These are phyloP conservation scores for Chalciporus pseudorubinellus DNA, from an alignment of 768 basidiomycete genomes.

Conservation along the genomic window DNA sequence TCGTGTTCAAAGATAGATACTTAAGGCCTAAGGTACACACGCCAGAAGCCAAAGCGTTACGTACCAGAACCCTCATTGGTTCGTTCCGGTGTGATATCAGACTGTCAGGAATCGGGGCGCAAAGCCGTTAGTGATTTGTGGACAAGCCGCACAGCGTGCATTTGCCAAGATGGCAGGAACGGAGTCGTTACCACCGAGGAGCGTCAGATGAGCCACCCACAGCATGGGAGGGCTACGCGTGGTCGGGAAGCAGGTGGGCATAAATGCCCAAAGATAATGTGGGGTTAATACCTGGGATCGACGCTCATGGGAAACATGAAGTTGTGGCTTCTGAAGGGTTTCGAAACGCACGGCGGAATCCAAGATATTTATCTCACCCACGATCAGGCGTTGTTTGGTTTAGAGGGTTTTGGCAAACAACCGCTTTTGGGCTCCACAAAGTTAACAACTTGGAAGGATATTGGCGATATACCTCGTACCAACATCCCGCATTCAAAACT, in stretches of 20 bases:
- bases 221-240: background rate
- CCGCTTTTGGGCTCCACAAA: background rate
- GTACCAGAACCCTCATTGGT: background rate
- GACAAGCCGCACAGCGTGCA: background rate
- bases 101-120: background rate
- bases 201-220: background rate
- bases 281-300: constrained; percentile 16
- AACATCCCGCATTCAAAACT: background rate
- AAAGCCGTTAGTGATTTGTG: background rate
- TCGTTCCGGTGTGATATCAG: background rate
- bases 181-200: background rate
- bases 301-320: constrained; percentile 3
- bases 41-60: background rate
- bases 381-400: constrained; percentile 20
- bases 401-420: constrained; percentile 14
- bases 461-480: background rate
- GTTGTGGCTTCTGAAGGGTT: constrained; percentile 7
- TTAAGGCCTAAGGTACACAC: background rate
- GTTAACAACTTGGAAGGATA: background rate
- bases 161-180: background rate
- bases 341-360: background rate
- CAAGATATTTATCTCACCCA: constrained; percentile 8
- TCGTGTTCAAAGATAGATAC: constrained; percentile 1
- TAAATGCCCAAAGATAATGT: background rate
- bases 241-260: background rate